These are phyloP conservation scores for Phytophthora rubi DNA, from an alignment of 352 stramenopile species.

Conservation along the genomic window DNA sequence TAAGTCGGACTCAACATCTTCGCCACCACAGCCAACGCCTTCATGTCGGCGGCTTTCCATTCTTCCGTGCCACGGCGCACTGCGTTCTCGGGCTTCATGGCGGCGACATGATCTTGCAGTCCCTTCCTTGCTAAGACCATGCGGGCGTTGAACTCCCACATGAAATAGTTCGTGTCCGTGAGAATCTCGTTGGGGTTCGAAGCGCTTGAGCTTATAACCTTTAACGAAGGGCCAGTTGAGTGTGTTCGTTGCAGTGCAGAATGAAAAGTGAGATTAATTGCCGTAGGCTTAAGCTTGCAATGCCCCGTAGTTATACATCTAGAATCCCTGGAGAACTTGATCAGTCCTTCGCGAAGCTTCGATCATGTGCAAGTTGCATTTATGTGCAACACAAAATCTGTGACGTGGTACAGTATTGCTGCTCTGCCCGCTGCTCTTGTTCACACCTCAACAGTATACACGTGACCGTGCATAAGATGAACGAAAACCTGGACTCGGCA, in stretches of 20 bases:
- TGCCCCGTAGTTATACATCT: too few relatives aligned
- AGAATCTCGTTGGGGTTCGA: conserved; percentile 18
- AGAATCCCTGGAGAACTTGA: too few relatives aligned
- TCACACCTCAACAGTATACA: neutral
- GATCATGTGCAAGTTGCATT: neutral
- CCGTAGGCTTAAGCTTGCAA: neutral
- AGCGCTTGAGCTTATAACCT: conserved; percentile 26
- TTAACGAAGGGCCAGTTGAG: neutral
- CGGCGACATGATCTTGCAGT: conserved; percentile 11
- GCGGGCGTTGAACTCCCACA: conserved; percentile 25
- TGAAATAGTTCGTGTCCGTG: conserved; percentile 20
- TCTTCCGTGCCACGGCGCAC: conserved; percentile 9
- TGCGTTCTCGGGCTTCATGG: conserved; percentile 18
- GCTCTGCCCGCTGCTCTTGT: too few relatives aligned
- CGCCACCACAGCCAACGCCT: conserved; percentile 4
- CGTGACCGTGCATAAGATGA: too few relatives aligned
- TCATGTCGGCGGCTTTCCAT: conserved; percentile 22
- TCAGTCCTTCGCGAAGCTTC: neutral
- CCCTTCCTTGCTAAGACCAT: conserved; percentile 25
- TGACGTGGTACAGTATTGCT: neutral
- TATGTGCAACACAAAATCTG: neutral
- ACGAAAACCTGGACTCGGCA: too few relatives aligned
- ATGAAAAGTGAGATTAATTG: conserved; percentile 2
- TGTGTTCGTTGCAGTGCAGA: conserved; percentile 1
- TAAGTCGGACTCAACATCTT: conserved; percentile 22